Evolutionary conservation across 2,329 filamentous ascomycete species (phyloP).

Genomic region (Epichloe gansuensis): DNA sequence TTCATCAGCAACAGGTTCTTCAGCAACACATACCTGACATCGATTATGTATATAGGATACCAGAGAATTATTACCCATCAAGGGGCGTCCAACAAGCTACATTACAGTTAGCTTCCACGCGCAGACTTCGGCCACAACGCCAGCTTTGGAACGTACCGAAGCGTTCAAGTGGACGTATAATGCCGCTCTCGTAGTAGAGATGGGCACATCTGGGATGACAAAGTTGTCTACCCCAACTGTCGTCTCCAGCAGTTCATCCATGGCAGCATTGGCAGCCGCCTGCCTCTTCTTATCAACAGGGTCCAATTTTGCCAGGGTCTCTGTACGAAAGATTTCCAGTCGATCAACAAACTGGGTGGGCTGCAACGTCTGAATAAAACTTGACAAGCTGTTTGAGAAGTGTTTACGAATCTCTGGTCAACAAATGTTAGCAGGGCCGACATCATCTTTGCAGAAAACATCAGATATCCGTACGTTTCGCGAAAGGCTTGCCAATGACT

Average conservation of each 20-base stretch:
- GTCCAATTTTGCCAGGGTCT: conserved; percentile 42
- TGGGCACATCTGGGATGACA: conserved; percentile 50
- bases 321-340: conserved; percentile 44
- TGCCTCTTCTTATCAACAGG: conserved; percentile 40
- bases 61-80: conserved; percentile 69
- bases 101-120: not conserved
- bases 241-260: conserved; percentile 46
- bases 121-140: not conserved
- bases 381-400: conserved; percentile 36
- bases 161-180: conserved; percentile 79
- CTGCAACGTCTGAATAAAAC: conserved; percentile 46
- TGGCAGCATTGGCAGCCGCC: conserved; percentile 30
- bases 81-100: conserved; percentile 66
- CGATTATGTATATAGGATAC: conserved; percentile 73
- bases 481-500: conserved; percentile 37
- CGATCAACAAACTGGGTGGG: conserved; percentile 38
- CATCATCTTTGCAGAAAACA: not conserved
- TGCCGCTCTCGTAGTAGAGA: conserved; percentile 64
- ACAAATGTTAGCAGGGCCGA: not conserved
- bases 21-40: conserved; percentile 48
- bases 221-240: conserved; percentile 42
- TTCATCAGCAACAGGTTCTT: not conserved
- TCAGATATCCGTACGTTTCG: conserved; percentile 31
- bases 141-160: conserved; percentile 41
- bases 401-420: conserved; percentile 31